Conservation (phyloP, 345 rosid species). For the Anastatica hierochuntica region DNA sequence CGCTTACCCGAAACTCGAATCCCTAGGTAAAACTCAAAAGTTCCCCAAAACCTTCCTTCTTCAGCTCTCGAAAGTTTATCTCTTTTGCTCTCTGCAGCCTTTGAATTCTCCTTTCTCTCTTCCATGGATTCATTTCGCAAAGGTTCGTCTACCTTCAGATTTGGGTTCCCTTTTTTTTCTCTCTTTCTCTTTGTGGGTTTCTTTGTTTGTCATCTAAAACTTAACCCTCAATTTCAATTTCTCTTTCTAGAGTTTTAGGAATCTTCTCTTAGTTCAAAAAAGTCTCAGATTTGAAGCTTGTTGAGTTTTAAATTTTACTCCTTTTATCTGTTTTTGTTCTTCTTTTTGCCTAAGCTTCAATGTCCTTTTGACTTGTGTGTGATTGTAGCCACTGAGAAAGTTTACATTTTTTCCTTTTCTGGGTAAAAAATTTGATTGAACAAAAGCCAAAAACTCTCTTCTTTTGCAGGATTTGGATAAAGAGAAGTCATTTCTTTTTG, state of each 20-base stretch:
- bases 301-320: no score
- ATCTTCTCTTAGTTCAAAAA: no score
- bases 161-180: no score
- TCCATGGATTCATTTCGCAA: conserved; percentile 63
- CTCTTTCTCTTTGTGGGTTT: no score
- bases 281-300: no score
- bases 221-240: no score
- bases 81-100: conserved; percentile 7
- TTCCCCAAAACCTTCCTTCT: neutral
- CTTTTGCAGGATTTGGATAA: neutral
- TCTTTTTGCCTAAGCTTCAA: no score
- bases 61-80: neutral
- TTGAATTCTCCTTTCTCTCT: conserved; percentile 14
- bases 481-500: neutral
- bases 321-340: no score
- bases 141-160: conserved; percentile 36
- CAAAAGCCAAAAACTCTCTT: neutral
- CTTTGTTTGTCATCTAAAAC: no score
- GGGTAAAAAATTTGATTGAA: neutral
- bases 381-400: no score
- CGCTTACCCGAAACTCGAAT: conserved; percentile 23
- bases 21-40: conserved; percentile 5
- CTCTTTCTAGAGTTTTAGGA: no score
- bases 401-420: neutral
- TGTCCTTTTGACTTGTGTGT: no score